A percentile compares a stretch with the other conserved stretches of the same genome.
Conservation (phyloP, 78 protist species). For the Dictyostelium firmibasis region DNA sequence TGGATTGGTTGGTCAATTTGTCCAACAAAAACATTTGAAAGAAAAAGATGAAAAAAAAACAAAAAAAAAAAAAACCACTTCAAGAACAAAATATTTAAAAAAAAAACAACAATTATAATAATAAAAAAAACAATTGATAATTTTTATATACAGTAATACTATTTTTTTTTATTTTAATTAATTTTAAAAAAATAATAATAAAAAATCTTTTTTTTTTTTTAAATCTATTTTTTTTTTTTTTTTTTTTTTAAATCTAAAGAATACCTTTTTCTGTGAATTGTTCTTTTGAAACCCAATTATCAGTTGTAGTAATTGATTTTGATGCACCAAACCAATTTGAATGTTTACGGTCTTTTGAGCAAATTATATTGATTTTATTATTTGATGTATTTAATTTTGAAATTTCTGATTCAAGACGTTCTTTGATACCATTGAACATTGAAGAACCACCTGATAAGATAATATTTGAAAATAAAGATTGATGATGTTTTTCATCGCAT, state of each 20-base stretch:
- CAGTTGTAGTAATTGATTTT: conserved; percentile 46
- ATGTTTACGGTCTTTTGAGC: conserved; percentile 52
- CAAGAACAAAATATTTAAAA: too few relatives aligned
- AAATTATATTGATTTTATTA: conserved; percentile 65
- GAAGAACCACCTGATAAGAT: conserved; percentile 88
- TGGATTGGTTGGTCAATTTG: background rate
- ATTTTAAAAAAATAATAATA: too few relatives aligned
- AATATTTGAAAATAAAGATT: conserved; percentile 80
- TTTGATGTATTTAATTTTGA: background rate
- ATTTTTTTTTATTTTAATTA: too few relatives aligned
- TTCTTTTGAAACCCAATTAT: background rate
- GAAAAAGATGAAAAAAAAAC: too few relatives aligned
- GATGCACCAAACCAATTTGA: conserved; percentile 93
- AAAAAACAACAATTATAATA: too few relatives aligned
- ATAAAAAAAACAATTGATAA: too few relatives aligned
- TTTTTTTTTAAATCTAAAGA: too few relatives aligned
- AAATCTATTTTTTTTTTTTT: too few relatives aligned
- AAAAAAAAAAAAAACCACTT: too few relatives aligned
- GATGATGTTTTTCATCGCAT: conserved; percentile 85
- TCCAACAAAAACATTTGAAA: background rate
- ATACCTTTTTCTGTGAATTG: background rate
- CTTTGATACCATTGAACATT: conserved; percentile 49
- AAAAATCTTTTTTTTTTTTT: too few relatives aligned
- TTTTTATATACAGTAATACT: background rate
- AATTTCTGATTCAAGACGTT: background rate